These are phyloP conservation scores for Paramecium primaurelia DNA, from an alignment of 73 alveolate species.

Conservation along the genomic window DNA sequence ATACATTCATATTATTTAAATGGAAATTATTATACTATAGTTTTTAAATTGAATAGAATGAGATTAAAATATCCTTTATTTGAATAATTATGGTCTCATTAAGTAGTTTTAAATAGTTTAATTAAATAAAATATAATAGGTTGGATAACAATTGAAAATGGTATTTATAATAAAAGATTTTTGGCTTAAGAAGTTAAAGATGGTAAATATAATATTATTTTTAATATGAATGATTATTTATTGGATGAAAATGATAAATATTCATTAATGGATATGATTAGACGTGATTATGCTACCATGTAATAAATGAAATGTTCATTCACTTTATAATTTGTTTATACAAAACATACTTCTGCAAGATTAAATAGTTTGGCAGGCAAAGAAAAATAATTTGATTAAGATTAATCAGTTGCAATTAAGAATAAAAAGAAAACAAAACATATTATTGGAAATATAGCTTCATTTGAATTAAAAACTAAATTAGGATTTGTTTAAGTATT, in stretches of 20 bases:
- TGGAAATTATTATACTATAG: neutral
- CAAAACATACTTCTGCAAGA: neutral
- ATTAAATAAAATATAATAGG: neutral
- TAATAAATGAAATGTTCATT: neutral
- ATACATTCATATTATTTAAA: neutral
- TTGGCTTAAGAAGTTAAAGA: neutral
- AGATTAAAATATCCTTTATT: neutral
- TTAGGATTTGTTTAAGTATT: neutral
- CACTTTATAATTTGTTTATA: neutral
- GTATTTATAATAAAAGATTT: neutral
- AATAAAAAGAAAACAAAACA: neutral
- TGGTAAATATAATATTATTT: neutral
- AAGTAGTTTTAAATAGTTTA: neutral
- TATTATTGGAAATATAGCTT: neutral
- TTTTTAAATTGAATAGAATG: neutral
- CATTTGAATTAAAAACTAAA: neutral
- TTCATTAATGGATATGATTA: neutral
- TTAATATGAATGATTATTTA: neutral
- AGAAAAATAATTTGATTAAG: neutral
- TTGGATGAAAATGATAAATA: neutral
- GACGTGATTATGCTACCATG: neutral
- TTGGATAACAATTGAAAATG: neutral
- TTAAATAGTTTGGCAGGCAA: neutral
- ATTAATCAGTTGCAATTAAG: neutral
- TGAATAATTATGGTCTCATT: neutral